phyloP scores from a whole-genome alignment of 2,329 filamentous ascomycete genomes.

The Arachnomyces sp. region DNA sequence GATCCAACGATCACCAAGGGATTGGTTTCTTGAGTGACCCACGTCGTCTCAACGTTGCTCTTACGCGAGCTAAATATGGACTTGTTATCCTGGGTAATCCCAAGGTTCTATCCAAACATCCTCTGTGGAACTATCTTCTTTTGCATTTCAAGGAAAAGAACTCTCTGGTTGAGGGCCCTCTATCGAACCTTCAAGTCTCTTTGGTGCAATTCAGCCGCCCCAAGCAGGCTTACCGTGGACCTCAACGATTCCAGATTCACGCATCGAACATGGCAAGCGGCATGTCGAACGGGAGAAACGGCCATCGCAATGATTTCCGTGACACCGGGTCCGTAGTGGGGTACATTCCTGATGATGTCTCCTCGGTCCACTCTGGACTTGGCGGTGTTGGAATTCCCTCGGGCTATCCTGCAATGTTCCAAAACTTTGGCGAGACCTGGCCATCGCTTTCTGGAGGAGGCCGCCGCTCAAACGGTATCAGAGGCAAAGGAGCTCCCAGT shows the following conservation, averaged over 20 bases:
- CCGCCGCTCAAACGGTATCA: slow-evolving; percentile 58
- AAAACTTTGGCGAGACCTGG: slow-evolving; percentile 85
- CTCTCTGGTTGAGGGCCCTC: slow-evolving; percentile 88
- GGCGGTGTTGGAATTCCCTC: slow-evolving; percentile 74
- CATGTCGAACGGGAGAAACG: slow-evolving; percentile 45
- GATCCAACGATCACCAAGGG: slow-evolving; percentile 97
- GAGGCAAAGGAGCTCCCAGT: slow-evolving; percentile 62
- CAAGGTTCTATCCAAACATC: slow-evolving; percentile 95
- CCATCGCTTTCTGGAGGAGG: slow-evolving; percentile 65
- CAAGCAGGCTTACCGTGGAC: slow-evolving; percentile 82
- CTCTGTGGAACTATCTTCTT: slow-evolving; percentile 91
- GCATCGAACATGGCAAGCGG: slow-evolving; percentile 53
- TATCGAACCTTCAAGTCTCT: slow-evolving; percentile 93
- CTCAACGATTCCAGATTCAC: slow-evolving; percentile 75
- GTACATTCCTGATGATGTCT: slow-evolving; percentile 95
- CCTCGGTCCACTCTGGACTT: slow-evolving; percentile 84
- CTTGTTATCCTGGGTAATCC: slow-evolving; percentile 95
- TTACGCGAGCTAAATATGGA: slow-evolving; percentile 95
- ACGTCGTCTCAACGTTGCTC: slow-evolving; percentile 89
- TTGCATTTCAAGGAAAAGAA: slow-evolving; percentile 96
- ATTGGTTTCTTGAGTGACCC: slow-evolving; percentile 98
- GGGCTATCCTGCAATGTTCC: slow-evolving; percentile 92
- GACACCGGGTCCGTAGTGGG: slow-evolving; percentile 86
- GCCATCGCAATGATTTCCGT: slow-evolving; percentile 47
- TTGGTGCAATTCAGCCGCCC: slow-evolving; percentile 91